These are phyloP conservation scores for Trichoderma aggressivum DNA, from an alignment of 2,329 filamentous ascomycete genomes.

Conservation along the genomic window DNA sequence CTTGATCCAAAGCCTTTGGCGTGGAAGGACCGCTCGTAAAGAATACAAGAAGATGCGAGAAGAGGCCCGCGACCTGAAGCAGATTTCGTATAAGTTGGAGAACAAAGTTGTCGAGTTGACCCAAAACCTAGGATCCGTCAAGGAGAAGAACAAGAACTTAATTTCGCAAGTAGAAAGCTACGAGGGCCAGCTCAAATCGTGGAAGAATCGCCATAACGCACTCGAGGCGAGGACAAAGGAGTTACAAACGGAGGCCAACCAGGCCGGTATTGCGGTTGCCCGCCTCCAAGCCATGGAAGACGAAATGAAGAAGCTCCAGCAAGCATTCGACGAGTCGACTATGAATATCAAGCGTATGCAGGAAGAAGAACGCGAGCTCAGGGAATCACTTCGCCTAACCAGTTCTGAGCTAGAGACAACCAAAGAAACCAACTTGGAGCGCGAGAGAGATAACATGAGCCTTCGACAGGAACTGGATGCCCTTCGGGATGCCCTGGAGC, in stretches of 20 bases:
- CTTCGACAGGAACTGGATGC: conserved; percentile 86
- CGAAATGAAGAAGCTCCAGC: conserved; percentile 89
- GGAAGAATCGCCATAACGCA: conserved; percentile 87
- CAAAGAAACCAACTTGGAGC: conserved; percentile 68
- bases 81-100: conserved; percentile 98
- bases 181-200: conserved; percentile 92
- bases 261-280: conserved; percentile 92
- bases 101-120: conserved; percentile 99
- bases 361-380: conserved; percentile 83
- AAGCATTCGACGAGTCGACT: conserved; percentile 84
- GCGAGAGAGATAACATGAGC: conserved; percentile 80
- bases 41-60: conserved; percentile 90
- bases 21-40: conserved; percentile 74
- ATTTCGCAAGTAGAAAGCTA: conserved; percentile 90
- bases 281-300: conserved; percentile 88
- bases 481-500: conserved; percentile 86
- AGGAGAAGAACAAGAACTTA: conserved; percentile 89
- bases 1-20: conserved; percentile 89
- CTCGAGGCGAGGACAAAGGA: conserved; percentile 90
- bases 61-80: conserved; percentile 96
- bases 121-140: conserved; percentile 86
- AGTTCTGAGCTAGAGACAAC: conserved; percentile 78
- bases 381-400: conserved; percentile 75
- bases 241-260: conserved; percentile 92
- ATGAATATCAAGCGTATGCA: conserved; percentile 90